phyloP scores from a whole-genome alignment of 176 grass and related monocot species.

The Musa schizocarpa region DNA sequence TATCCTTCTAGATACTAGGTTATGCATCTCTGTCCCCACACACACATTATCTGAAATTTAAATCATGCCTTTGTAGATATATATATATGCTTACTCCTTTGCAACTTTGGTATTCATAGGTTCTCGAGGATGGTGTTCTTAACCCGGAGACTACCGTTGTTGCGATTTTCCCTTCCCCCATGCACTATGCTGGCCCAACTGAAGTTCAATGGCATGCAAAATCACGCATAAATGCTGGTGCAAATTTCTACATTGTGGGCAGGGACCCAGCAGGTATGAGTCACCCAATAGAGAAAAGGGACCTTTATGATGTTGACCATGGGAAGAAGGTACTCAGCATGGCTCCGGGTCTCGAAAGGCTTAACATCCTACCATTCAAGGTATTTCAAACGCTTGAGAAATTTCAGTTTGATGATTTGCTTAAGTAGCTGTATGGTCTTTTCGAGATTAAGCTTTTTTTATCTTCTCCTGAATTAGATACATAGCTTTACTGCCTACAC shows the following conservation, averaged over 20 bases:
- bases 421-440: neutral
- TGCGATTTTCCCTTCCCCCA: slow-evolving; percentile 92
- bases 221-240: slow-evolving; percentile 89
- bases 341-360: slow-evolving; percentile 90
- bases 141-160: slow-evolving; percentile 93
- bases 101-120: slow-evolving; percentile 30
- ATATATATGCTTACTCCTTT: slow-evolving; percentile 3
- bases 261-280: slow-evolving; percentile 95
- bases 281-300: slow-evolving; percentile 68
- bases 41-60: neutral
- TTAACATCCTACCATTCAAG: slow-evolving; percentile 99
- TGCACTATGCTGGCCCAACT: slow-evolving; percentile 95
- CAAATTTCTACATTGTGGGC: slow-evolving; percentile 98
- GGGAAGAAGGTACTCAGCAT: slow-evolving; percentile 94
- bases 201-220: slow-evolving; percentile 99
- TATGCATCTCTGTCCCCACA: neutral
- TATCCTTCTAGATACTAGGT: neutral
- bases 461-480: too few species aligned
- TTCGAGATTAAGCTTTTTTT: neutral
- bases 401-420: neutral
- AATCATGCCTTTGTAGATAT: neutral
- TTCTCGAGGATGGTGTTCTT: slow-evolving; percentile 95
- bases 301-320: slow-evolving; percentile 95
- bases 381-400: slow-evolving; percentile 23
- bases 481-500: too few species aligned